Conservation (phyloP, 129 eudicot species). For the Saussurea involucrata region DNA sequence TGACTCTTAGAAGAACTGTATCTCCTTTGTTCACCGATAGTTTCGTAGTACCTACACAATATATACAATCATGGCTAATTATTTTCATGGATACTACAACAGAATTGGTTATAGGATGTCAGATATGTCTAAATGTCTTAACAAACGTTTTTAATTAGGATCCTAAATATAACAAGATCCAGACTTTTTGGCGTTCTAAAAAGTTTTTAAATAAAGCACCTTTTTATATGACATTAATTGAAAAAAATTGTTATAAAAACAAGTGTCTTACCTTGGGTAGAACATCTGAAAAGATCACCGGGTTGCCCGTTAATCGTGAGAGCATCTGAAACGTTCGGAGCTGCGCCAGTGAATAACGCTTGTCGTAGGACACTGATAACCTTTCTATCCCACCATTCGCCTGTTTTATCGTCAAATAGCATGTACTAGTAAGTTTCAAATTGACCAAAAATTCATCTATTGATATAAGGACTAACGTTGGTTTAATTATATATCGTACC, state of each 20-base stretch:
- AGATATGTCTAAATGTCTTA: too few relatives aligned
- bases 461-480: background rate
- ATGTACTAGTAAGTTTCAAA: background rate
- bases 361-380: conserved; percentile 54
- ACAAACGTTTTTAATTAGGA: too few relatives aligned
- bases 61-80: background rate
- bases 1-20: conserved; percentile 69
- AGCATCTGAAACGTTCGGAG: conserved; percentile 81
- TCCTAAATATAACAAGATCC: too few relatives aligned
- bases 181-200: too few relatives aligned
- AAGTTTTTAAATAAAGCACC: too few relatives aligned
- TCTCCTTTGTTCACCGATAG: conserved; percentile 57
- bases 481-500: conserved; percentile 40
- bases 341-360: conserved; percentile 59
- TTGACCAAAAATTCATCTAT: background rate
- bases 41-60: conserved; percentile 46
- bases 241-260: too few relatives aligned
- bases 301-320: conserved; percentile 85
- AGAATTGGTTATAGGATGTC: too few relatives aligned
- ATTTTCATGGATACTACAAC: too few relatives aligned
- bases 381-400: conserved; percentile 88
- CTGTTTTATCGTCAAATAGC: conserved; percentile 32
- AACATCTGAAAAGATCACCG: conserved; percentile 78
- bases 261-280: conserved; percentile 51
- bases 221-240: too few relatives aligned